These are phyloP conservation scores for Keqinozyma sinolaborantium DNA, from an alignment of 1,139 yeast species.

Conservation along the genomic window DNA sequence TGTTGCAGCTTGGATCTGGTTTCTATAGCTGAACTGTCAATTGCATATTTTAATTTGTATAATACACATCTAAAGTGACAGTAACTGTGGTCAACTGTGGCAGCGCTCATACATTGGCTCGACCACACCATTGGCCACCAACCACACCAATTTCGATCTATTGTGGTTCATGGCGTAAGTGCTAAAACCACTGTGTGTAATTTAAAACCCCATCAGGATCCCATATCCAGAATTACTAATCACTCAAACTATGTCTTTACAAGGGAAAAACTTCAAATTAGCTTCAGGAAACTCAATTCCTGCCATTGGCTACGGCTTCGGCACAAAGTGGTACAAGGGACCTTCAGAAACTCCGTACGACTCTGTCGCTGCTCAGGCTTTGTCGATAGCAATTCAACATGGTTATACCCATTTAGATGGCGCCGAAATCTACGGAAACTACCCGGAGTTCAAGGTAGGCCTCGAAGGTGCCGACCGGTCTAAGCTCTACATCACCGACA, in stretches of 20 bases:
- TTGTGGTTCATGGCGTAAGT: too few relatives aligned
- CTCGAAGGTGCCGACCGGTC: slow-evolving; percentile 15
- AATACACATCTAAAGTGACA: too few relatives aligned
- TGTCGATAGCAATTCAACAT: slow-evolving; percentile 21
- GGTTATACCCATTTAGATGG: slow-evolving; percentile 38
- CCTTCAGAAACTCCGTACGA: slow-evolving; percentile 14
- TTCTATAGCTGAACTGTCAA: slow-evolving; percentile 8
- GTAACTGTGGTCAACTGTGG: too few relatives aligned
- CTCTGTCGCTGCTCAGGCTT: slow-evolving; percentile 16
- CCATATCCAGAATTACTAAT: slow-evolving; percentile 2
- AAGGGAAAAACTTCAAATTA: slow-evolving; percentile 13
- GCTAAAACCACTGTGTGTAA: too few relatives aligned
- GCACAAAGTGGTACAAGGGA: slow-evolving; percentile 31
- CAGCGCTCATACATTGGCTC: too few relatives aligned
- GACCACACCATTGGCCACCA: too few relatives aligned
- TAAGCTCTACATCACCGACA: slow-evolving; percentile 3
- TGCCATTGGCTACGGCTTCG: slow-evolving; percentile 33
- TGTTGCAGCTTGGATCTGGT: slow-evolving; percentile 39
- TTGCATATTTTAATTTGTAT: neutral
- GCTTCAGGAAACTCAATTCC: slow-evolving; percentile 22
- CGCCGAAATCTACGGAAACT: slow-evolving; percentile 34
- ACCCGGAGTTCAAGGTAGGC: slow-evolving; percentile 28
- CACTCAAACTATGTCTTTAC: neutral
- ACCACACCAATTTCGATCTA: too few relatives aligned
- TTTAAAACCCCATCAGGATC: neutral